Evolutionary conservation across 768 basidiomycete species (phyloP).

Genomic region (Trametes gibbosa): DNA sequence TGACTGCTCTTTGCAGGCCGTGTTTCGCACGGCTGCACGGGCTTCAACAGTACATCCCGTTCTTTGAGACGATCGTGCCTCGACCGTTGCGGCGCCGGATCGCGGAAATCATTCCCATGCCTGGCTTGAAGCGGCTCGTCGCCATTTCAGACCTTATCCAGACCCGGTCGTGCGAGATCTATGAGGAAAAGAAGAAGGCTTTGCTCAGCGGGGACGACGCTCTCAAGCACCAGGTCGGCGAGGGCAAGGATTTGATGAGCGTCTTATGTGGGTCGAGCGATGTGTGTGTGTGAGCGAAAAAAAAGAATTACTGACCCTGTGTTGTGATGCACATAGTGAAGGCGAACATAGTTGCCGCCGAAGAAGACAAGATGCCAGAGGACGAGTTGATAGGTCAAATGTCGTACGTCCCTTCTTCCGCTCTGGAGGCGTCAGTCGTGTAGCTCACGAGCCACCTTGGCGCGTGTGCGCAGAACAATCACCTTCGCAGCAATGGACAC

Average conservation of each 20-base stretch:
- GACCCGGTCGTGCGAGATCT: slow-evolving; percentile 14
- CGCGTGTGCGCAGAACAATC: neutral
- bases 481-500: slow-evolving; percentile 27
- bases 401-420: slow-evolving; percentile 19
- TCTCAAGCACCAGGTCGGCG: slow-evolving; percentile 11
- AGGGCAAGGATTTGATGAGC: slow-evolving; percentile 28
- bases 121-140: slow-evolving; percentile 9
- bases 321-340: slow-evolving; percentile 23
- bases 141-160: slow-evolving; percentile 12
- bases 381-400: slow-evolving; percentile 29
- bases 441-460: neutral
- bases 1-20: too few species aligned
- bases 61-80: slow-evolving; percentile 33
- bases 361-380: slow-evolving; percentile 23
- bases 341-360: slow-evolving; percentile 19
- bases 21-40: slow-evolving; percentile 31
- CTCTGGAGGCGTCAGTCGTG: neutral
- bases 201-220: slow-evolving; percentile 16
- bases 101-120: slow-evolving; percentile 12
- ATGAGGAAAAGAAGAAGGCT: slow-evolving; percentile 18
- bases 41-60: slow-evolving; percentile 43
- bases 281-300: too few species aligned
- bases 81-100: slow-evolving; percentile 18
- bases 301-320: neutral
- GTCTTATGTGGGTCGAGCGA: slow-evolving; percentile 13